Conservation (phyloP, 176 grass and related monocot genomes). For the Aegilops bicornis region DNA sequence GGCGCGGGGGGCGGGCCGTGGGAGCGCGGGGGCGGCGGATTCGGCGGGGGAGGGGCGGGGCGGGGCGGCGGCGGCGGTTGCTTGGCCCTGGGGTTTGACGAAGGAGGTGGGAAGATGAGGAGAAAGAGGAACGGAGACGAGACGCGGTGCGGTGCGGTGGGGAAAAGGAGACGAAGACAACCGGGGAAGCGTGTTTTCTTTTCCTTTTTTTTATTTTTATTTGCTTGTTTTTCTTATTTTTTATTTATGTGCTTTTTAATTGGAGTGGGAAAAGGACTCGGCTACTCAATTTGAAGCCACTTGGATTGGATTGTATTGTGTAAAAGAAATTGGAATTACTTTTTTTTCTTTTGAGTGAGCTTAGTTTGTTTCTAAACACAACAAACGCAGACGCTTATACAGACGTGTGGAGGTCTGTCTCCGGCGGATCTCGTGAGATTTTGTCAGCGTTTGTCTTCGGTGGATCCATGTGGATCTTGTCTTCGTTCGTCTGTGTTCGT, state of each 20-base stretch:
- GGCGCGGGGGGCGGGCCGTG: not conserved
- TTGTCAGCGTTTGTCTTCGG: no score
- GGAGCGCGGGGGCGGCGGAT: not conserved
- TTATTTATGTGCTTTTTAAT: not conserved
- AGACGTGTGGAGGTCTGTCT: no score
- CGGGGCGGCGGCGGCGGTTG: conserved; percentile 27
- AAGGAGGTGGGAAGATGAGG: conserved; percentile 30
- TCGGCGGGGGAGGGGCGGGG: not conserved
- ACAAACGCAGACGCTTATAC: no score
- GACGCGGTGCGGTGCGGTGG: conserved; percentile 7
- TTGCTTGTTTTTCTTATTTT: no score
- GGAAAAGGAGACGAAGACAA: conserved; percentile 6
- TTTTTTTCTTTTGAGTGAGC: not conserved
- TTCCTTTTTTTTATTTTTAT: not conserved
- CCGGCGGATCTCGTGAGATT: no score
- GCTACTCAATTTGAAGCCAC: not conserved
- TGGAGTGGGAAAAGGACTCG: not conserved
- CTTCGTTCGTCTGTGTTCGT: no score
- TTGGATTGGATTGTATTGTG: no score
- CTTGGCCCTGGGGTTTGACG: conserved; percentile 65
- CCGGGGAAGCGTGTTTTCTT: conserved; percentile 34
- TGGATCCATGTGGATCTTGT: no score
- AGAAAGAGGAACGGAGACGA: conserved; percentile 42
- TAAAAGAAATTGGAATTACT: not conserved
- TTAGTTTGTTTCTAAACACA: no score